Evolutionary conservation across 163 green algal species (phyloP).

Genomic region (Volvox carteri): DNA sequence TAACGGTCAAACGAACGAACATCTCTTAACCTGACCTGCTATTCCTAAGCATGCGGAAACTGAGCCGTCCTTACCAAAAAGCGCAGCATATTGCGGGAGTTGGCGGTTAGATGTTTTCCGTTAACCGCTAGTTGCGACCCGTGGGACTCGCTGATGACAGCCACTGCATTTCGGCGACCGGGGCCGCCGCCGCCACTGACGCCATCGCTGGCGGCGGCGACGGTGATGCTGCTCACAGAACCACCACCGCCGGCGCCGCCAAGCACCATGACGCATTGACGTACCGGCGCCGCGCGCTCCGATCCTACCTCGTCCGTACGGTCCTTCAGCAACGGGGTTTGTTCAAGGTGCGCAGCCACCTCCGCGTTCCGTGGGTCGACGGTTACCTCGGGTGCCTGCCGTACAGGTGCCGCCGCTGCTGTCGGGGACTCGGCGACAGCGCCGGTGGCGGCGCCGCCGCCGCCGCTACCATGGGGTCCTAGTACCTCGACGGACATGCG

Average conservation of each 20-base stretch:
- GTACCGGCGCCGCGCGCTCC: not conserved
- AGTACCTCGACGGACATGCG: no score
- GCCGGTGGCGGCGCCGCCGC: no score
- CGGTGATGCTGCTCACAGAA: not conserved
- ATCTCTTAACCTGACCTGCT: no score
- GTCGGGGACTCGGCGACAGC: no score
- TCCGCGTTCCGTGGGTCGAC: no score
- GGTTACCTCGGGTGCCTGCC: no score
- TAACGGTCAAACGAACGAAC: no score
- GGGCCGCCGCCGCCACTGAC: not conserved
- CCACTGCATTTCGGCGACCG: not conserved
- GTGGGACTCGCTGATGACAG: not conserved
- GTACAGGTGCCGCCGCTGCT: no score
- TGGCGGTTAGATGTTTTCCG: slow-evolving; percentile 22
- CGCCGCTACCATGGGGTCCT: no score
- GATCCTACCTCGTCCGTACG: not conserved
- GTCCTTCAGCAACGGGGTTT: not conserved
- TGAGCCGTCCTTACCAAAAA: slow-evolving; percentile 54
- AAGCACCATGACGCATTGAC: not conserved
- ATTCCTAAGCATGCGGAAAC: no score
- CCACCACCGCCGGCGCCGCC: not conserved
- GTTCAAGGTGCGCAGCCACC: not conserved
- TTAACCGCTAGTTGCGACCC: slow-evolving; percentile 37
- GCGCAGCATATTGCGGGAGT: not conserved
- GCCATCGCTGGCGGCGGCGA: not conserved